Percentiles rank a stretch among this genome's conserved stretches.
Evolutionary conservation across 1,284 basidiomycete species (phyloP).

Genomic region (Cryptococcus sp.): DNA sequence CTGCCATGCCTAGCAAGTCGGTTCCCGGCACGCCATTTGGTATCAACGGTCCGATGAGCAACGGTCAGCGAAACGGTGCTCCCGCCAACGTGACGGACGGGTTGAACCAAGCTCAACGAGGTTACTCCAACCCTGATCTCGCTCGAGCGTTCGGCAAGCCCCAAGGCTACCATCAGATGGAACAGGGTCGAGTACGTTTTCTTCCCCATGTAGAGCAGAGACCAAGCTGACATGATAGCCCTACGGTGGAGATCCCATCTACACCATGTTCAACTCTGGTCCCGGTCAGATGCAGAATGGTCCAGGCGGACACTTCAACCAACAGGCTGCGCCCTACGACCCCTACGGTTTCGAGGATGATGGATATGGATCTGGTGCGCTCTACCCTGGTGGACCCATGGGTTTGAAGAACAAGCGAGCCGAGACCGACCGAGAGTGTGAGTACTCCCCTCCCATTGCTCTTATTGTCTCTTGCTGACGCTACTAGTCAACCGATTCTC

Average conservation of each 20-base stretch:
- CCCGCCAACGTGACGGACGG: slow-evolving; percentile 27
- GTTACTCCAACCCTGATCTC: slow-evolving; percentile 48
- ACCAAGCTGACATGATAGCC: slow-evolving; percentile 22
- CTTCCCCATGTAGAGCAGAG: neutral
- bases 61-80: slow-evolving; percentile 31
- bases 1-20: slow-evolving; percentile 45
- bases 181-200: slow-evolving; percentile 17
- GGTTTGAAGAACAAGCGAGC: slow-evolving; percentile 89
- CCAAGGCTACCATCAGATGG: slow-evolving; percentile 51
- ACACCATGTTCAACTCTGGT: slow-evolving; percentile 20
- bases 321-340: slow-evolving; percentile 50
- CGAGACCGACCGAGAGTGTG: slow-evolving; percentile 82
- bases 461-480: neutral
- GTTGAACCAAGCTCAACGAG: slow-evolving; percentile 39
- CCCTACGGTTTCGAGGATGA: slow-evolving; percentile 62
- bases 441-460: slow-evolving; percentile 24
- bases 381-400: slow-evolving; percentile 70
- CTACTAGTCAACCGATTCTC: slow-evolving; percentile 87
- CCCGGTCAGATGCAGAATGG: slow-evolving; percentile 44
- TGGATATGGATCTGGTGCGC: slow-evolving; percentile 63
- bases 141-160: slow-evolving; percentile 61
- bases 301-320: slow-evolving; percentile 41
- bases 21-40: slow-evolving; percentile 45
- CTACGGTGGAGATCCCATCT: slow-evolving; percentile 43
- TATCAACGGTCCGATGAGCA: slow-evolving; percentile 20